Conservation (phyloP, 306 rosid species). For the Cicer chorassanicum region DNA sequence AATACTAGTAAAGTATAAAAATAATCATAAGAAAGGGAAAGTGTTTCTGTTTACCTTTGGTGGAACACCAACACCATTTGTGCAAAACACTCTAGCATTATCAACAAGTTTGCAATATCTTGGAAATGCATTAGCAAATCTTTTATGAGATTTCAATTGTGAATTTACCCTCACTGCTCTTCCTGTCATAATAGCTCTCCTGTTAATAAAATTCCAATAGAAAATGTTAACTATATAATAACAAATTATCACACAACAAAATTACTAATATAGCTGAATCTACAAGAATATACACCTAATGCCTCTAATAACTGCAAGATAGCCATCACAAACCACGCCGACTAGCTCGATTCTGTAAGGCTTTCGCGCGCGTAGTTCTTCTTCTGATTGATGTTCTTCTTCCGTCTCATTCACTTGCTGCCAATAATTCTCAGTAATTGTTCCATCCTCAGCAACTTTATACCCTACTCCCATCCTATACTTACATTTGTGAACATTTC, state of each 20-base stretch:
- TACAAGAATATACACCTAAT: conserved; percentile 58
- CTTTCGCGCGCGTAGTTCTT: conserved; percentile 42
- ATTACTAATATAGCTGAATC: neutral
- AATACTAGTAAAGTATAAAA: neutral
- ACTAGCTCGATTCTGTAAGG: conserved; percentile 92
- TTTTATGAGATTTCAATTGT: conserved; percentile 86
- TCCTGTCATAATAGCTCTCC: conserved; percentile 81
- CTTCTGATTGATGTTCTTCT: conserved; percentile 41
- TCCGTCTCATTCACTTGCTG: conserved; percentile 59
- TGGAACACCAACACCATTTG: conserved; percentile 62
- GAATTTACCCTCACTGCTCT: conserved; percentile 94
- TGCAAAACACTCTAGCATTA: conserved; percentile 70
- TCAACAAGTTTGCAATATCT: conserved; percentile 83
- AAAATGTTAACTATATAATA: conserved; percentile 5
- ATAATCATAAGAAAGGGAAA: conserved; percentile 18
- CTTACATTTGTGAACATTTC: conserved; percentile 72
- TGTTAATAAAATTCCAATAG: conserved; percentile 44
- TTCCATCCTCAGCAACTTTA: conserved; percentile 69
- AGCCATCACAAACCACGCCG: conserved; percentile 94
- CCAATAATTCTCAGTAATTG: conserved; percentile 80
- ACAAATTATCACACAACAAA: conserved; percentile 7
- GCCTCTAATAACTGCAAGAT: conserved; percentile 90
- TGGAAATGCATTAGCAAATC: conserved; percentile 80
- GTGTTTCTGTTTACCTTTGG: conserved; percentile 60
- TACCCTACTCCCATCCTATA: conserved; percentile 94